phyloP scores from a whole-genome alignment of 2,329 filamentous ascomycete genomes.

The Corinectria fuckeliana region DNA sequence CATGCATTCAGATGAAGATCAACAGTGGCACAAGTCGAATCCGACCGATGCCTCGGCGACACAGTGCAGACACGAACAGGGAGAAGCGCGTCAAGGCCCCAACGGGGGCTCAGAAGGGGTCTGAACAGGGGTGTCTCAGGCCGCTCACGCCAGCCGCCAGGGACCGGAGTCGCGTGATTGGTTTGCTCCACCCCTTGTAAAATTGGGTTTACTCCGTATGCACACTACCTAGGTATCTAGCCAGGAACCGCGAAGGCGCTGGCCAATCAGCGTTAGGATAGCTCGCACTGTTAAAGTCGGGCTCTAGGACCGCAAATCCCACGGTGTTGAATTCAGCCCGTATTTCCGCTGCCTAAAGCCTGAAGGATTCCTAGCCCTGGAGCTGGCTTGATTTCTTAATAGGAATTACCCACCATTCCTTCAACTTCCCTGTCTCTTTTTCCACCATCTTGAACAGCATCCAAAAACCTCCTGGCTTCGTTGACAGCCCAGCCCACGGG shows the following conservation, averaged over 20 bases:
- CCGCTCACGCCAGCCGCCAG: conserved; percentile 32
- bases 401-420: neutral
- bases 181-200: conserved; percentile 8
- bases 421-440: neutral
- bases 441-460: neutral
- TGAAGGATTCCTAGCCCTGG: neutral
- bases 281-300: neutral
- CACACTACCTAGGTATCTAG: too few species aligned
- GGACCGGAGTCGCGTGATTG: conserved; percentile 34
- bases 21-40: conserved; percentile 29
- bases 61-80: conserved; percentile 15
- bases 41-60: conserved; percentile 11
- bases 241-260: conserved; percentile 34
- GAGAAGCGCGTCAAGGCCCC: conserved; percentile 6
- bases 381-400: neutral
- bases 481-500: neutral
- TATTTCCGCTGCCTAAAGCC: neutral
- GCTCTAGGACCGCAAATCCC: neutral
- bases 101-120: neutral
- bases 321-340: neutral
- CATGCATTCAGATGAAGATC: conserved; percentile 33
- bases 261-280: conserved; percentile 20
- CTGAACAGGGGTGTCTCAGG: conserved; percentile 7
- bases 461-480: conserved; percentile 2
- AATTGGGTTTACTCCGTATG: too few species aligned